Evolutionary conservation across 2,329 filamentous ascomycete genomes (phyloP), one percentile per base, ranked within the genome.

Genomic region (Diaporthe nobilis): DNA sequence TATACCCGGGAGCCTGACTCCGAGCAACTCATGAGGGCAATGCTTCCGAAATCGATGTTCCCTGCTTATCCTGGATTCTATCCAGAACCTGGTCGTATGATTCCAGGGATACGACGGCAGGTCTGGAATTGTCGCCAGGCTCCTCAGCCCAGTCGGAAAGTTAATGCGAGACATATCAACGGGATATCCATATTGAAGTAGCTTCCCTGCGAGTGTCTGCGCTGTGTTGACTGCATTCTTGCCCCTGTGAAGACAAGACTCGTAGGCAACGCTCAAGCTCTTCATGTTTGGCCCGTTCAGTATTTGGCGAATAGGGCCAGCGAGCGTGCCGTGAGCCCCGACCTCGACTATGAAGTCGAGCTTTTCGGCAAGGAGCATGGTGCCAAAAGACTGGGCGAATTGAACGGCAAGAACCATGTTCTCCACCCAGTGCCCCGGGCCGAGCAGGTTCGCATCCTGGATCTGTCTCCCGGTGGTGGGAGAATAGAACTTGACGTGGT

Each of bases 21-120:
- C 86, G 8, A 87, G 78, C 5, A 88, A 72, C 61, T 87, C 85
- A 34, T 86, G 84, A 8, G 84, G 82, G 0, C 82, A 77, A 42
- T 82, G 81, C 8, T 80, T 79, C 2, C 85, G 80, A 65, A 82
- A 81, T 12, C 85, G 80, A 39, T 82, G 82, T 0, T 82, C 81
- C 15, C 81, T 81, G 44, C 82, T 85, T 2, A 82, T 58, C 12
- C 83, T 81, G 0, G 83, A 81, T 74, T 84, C 83, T 37, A 79
- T 80, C 85, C 85, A 87, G 75, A 85, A 85, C 39, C 81, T 79
- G 4, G 81, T 82, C 17, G 82, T 81, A 77, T 88, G 86, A 75
- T 88, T 85, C 86, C 86, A 89, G 7, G 85, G 83, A 75, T 89
- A 89, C 1, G 80, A 80, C 7, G 87, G 87, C 4, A 89, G 78